Evolutionary conservation across 2,329 filamentous ascomycete species (phyloP).

Genomic region (Penicillium sp.): DNA sequence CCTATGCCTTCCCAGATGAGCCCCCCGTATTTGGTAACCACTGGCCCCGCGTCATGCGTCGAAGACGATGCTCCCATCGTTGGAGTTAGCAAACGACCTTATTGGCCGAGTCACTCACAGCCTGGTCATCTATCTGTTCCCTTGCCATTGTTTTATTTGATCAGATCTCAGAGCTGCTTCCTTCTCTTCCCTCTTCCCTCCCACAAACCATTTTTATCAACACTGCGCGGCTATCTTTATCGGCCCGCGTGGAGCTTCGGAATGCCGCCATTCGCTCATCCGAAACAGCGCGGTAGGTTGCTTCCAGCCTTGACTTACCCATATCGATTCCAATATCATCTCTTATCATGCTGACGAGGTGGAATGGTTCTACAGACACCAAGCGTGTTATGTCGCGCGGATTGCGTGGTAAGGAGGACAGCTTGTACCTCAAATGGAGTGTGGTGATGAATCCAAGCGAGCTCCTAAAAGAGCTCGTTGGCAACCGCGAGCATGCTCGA

Average conservation of each 20-base stretch:
- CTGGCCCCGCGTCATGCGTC: not conserved
- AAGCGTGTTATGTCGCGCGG: not conserved
- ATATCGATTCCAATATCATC: not conserved
- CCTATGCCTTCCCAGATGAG: not conserved
- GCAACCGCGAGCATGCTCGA: slow-evolving; percentile 18
- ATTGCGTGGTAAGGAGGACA: not conserved
- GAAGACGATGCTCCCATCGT: not conserved
- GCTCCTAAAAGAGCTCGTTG: slow-evolving; percentile 28
- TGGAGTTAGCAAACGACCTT: not conserved
- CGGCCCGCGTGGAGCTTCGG: not conserved
- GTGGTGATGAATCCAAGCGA: slow-evolving; percentile 21
- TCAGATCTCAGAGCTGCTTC: not conserved
- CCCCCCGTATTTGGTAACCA: not conserved
- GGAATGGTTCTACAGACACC: not conserved
- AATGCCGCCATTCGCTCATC: not conserved
- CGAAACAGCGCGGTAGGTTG: not conserved
- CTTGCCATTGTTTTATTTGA: not conserved
- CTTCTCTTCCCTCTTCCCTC: not conserved
- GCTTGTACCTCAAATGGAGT: slow-evolving; percentile 11
- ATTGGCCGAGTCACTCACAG: not conserved
- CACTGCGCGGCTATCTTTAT: not conserved
- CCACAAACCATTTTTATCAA: too few relatives aligned
- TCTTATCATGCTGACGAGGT: not conserved
- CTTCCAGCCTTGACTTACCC: not conserved
- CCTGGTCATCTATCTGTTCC: not conserved